phyloP scores from a whole-genome alignment of 2,329 filamentous ascomycete genomes.

The Calonectria leucothoes region DNA sequence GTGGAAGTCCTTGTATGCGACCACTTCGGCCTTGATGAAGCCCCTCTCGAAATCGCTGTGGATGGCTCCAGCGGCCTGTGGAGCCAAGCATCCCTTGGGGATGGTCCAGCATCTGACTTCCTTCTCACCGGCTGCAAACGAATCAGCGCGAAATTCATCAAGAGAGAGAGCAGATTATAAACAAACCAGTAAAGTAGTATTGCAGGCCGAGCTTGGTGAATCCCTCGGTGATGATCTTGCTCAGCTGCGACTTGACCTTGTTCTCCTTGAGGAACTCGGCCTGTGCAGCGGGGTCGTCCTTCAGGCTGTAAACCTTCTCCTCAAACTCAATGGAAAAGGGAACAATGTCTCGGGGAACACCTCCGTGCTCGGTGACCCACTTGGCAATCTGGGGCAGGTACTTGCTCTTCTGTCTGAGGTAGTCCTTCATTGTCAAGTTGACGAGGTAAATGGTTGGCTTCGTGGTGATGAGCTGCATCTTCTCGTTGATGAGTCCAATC shows the following conservation, averaged over 20 bases:
- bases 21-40: conserved; percentile 59
- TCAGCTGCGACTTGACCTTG: conserved; percentile 55
- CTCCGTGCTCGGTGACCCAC: conserved; percentile 58
- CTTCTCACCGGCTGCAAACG: conserved; percentile 53
- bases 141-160: conserved; percentile 10
- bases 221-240: conserved; percentile 57
- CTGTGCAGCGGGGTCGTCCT: conserved; percentile 49
- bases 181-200: conserved; percentile 56
- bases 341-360: conserved; percentile 53
- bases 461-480: conserved; percentile 58
- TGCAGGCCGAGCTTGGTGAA: conserved; percentile 57
- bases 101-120: conserved; percentile 59
- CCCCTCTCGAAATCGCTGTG: conserved; percentile 57
- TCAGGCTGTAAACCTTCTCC: conserved; percentile 54
- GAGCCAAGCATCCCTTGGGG: conserved; percentile 50
- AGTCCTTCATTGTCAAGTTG: conserved; percentile 60
- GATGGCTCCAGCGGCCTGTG: conserved; percentile 55
- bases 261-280: conserved; percentile 51
- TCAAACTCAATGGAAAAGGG: conserved; percentile 59
- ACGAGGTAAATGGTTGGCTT: conserved; percentile 59
- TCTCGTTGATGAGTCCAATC: conserved; percentile 58
- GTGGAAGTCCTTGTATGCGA: conserved; percentile 58
- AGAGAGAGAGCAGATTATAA: neutral
- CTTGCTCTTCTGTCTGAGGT: conserved; percentile 59
- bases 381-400: conserved; percentile 57